These are phyloP conservation scores for Phoma sp. DNA, from an alignment of 2,329 filamentous ascomycete species.

Conservation along the genomic window DNA sequence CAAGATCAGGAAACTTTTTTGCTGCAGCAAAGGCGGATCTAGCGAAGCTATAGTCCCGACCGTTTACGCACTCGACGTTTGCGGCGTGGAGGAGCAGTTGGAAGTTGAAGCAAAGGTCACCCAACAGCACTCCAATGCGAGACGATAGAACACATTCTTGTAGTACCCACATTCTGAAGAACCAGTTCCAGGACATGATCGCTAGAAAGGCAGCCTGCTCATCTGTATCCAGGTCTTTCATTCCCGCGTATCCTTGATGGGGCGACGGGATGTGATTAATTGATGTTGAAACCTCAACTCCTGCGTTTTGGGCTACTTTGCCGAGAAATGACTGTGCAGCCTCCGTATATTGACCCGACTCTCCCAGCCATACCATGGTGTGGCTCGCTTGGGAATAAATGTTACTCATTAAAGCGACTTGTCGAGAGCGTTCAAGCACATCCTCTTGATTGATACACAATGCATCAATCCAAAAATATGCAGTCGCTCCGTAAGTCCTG, in stretches of 20 bases:
- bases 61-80: neutral
- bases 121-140: neutral
- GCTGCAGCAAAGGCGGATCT: neutral
- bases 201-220: neutral
- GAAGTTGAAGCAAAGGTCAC: neutral
- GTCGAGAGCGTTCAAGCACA: neutral
- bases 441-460: constrained; percentile 34
- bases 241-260: neutral
- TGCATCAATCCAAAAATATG: neutral
- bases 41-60: neutral
- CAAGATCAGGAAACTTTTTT: neutral
- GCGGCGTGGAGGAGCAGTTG: neutral
- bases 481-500: neutral
- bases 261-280: too few relatives aligned
- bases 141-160: neutral
- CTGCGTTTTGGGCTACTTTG: neutral
- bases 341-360: neutral
- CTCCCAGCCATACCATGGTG: neutral
- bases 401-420: neutral
- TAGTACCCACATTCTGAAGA: neutral
- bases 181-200: neutral
- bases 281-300: neutral
- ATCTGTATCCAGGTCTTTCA: neutral
- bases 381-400: neutral
- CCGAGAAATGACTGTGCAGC: neutral